These are phyloP conservation scores for Haberlea rhodopensis DNA, from an alignment of 257 asterid genomes.

Conservation along the genomic window DNA sequence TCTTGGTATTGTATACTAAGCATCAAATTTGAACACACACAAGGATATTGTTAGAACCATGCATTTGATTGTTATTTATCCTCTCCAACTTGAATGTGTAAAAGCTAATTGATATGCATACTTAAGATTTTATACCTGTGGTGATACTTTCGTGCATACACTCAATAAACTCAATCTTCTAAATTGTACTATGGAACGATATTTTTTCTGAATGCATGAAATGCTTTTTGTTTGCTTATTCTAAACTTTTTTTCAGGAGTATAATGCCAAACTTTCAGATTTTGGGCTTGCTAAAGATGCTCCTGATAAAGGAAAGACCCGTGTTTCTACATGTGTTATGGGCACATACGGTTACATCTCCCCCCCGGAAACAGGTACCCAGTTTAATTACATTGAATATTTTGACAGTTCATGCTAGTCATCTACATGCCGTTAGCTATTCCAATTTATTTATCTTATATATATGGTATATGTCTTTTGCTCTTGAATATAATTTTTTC, in stretches of 20 bases:
- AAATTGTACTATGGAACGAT: background rate
- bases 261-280: conserved; percentile 66
- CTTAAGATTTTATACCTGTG: conserved; percentile 84
- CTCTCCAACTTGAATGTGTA: background rate
- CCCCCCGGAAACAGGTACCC: conserved; percentile 59
- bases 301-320: conserved; percentile 68
- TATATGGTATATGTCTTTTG: too few relatives aligned
- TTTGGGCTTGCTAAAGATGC: conserved; percentile 74
- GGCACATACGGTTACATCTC: conserved; percentile 65
- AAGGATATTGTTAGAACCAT: background rate
- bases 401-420: too few relatives aligned
- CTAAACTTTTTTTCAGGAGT: conserved; percentile 39
- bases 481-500: too few relatives aligned
- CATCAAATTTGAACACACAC: background rate
- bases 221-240: conserved; percentile 3
- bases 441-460: too few relatives aligned
- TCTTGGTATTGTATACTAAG: background rate
- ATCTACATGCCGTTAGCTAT: too few relatives aligned
- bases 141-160: conserved; percentile 55
- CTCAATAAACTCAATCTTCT: background rate
- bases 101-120: conserved; percentile 41
- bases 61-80: background rate
- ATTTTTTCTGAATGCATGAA: background rate
- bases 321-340: conserved; percentile 60
- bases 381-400: too few relatives aligned